Base-by-base conservation (phyloP, 495 filamentous ascomycete species). In the Hypoxylon lenormandii region DNA sequence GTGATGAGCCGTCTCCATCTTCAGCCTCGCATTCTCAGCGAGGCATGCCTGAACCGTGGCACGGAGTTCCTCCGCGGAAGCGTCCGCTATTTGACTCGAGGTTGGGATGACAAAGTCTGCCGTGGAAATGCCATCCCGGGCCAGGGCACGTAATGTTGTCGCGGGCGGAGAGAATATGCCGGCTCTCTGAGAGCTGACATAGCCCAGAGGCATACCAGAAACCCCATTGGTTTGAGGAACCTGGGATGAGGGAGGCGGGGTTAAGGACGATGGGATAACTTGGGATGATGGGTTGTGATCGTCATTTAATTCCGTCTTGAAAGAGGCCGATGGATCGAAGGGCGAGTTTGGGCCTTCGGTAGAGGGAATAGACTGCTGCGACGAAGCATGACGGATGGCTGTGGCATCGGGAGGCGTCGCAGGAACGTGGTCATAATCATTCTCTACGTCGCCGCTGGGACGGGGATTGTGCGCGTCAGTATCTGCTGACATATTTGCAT, bases 1-100 rank as follows among this genome's bases (percentile, higher is more conserved):
- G 81, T 96, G 90, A 74, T 98, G 95, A 21, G 96, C 89, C 0
- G 91, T 89, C 46, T 91, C 90, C 83, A 92, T 91, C 49, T 92
- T 91, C 51, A 94, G 86, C 28, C 79, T 81, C 36, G 82, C 80
- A 49, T 89, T 82, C 55, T 88, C 85, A 4, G 84, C 81, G n/a
- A 85, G 69, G 26, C 80, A 80, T 3, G 78, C 77, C 53, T 83
- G 78, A n/a, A 86, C 67, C 80, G 85, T 82, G 51, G 69, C 70
- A 6, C 88, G 85, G 49, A 92, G 83, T 64, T 89, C 85, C 0
- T 83, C 80, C 22, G 84, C 78, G 4, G 83, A 81, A 30, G 88
- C 87, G 37, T 82, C 85, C 45, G 86, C 83, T 45, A 96, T 85
- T 61, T 93, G 86, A 36, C 90, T 84, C 3, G 82, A 72, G 2